Evolutionary conservation across 148 eudicot genomes (phyloP), one percentile per base, ranked within the genome.

Genomic region (Chenopodium quinoa): DNA sequence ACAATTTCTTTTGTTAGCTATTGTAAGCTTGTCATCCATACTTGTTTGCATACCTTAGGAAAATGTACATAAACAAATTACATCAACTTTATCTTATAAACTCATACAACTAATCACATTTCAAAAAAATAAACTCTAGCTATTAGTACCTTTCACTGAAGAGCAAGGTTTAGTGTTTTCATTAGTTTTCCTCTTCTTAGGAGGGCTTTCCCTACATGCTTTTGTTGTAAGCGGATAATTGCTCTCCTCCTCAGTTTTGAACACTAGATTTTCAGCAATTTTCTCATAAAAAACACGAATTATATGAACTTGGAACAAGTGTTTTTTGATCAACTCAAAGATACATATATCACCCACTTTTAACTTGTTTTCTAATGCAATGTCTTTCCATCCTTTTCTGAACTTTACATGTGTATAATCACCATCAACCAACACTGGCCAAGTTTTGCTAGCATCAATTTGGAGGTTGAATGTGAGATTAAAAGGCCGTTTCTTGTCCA

Each of bases 341-440:
- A 75, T 47, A 47, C 78, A 81, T 16, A 81, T n/a, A 74, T 81
- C 83, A 3, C 50, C 73, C 1, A 81, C 73, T 48, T 46, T 62
- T 50, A 81, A 47, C 1, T 48, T 47, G 73, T 81, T 81, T 29
- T 75, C 79, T 60, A 37, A 19, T 46, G 78, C 83, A 64, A 63
- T 74, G 13, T 14, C 6, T 17, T 62, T 80, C 83, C 83, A 80
- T 25, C 83, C 83, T 4, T 1, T 14, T 4, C 9, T 9, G 5
- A 73, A 17, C 37, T 31, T 25, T 14, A 54, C 65, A 14, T 7
- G 5, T 63, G 52, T 48, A 48, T 48, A 9, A 48, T 48, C 52
- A 48, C 10, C 52, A 10, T 9, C 52, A 48, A 52, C n/a, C 1
- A 3, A 58, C 13, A 80, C 67, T 9, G 68, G 40, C 82, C 77